These are phyloP conservation scores for Cicer pinnatifidum DNA, from an alignment of 306 rosid species.

Conservation along the genomic window DNA sequence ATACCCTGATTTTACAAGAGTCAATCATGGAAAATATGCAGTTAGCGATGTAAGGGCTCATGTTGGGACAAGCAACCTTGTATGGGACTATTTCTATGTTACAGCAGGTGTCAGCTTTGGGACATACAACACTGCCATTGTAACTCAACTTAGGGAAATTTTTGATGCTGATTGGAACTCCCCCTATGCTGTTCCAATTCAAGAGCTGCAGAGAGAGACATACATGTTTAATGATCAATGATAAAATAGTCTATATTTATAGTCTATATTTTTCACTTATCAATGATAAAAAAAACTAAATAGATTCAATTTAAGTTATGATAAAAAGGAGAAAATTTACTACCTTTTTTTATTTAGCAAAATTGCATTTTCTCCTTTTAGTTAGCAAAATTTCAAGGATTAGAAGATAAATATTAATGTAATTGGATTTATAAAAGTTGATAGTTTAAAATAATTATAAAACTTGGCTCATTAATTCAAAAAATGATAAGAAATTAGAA, in stretches of 20 bases:
- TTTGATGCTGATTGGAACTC: conserved; percentile 97
- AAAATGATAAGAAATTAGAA: no score
- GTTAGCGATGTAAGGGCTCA: conserved; percentile 80
- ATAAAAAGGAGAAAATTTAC: background rate
- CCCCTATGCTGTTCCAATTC: conserved; percentile 70
- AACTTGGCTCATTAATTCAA: background rate
- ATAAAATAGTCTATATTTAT: conserved; percentile 39
- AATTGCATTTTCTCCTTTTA: conserved; percentile 15
- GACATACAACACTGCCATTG: conserved; percentile 71
- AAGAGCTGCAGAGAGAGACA: conserved; percentile 47
- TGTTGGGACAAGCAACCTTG: conserved; percentile 86
- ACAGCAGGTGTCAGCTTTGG: conserved; percentile 95
- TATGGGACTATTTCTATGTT: conserved; percentile 89
- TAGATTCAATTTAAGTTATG: background rate
- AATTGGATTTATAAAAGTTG: no score
- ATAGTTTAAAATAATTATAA: background rate
- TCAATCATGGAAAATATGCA: conserved; percentile 91
- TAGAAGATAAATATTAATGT: no score
- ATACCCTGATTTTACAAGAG: conserved; percentile 78
- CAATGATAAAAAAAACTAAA: background rate
- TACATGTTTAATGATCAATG: conserved; percentile 35
- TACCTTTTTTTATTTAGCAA: background rate
- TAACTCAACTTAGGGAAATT: conserved; percentile 65
- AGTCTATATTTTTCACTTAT: no score
- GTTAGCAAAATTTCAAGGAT: no score